Conservation (phyloP, 2,329 filamentous ascomycete species). For the Trichoderma guizhouense region DNA sequence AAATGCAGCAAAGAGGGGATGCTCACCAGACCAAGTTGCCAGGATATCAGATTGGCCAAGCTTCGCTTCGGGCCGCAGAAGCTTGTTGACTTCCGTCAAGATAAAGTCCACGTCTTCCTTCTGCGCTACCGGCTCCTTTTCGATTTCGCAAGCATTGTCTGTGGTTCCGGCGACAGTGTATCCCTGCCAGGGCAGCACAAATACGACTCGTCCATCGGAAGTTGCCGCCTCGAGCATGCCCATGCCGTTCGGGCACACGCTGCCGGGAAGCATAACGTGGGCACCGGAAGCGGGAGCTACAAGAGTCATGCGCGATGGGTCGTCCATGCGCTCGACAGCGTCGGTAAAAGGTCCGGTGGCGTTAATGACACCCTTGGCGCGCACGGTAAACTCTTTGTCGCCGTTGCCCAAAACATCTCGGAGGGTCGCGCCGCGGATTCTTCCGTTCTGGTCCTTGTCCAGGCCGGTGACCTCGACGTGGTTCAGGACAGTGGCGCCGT, state of each 20-base stretch:
- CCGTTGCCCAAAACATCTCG: conserved; percentile 55
- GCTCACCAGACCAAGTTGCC: conserved; percentile 72
- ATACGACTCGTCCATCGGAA: conserved; percentile 82
- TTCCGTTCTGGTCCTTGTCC: conserved; percentile 67
- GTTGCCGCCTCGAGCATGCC: conserved; percentile 78
- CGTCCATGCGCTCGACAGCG: conserved; percentile 76
- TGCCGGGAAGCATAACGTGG: conserved; percentile 78
- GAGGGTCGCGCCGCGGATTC: conserved; percentile 62
- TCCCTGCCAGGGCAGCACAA: conserved; percentile 84
- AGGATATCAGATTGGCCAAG: conserved; percentile 73
- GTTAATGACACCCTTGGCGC: conserved; percentile 78
- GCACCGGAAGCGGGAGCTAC: conserved; percentile 78
- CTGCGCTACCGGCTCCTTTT: conserved; percentile 66
- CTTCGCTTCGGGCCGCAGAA: conserved; percentile 71
- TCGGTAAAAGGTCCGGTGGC: conserved; percentile 81
- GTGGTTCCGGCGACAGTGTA: conserved; percentile 84
- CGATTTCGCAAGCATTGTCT: conserved; percentile 68
- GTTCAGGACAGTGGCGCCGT: conserved; percentile 76
- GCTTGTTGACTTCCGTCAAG: conserved; percentile 71
- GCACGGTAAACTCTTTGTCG: conserved; percentile 63
- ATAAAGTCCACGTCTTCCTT: conserved; percentile 82
- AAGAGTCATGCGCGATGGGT: conserved; percentile 64
- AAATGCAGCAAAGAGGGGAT: background rate
- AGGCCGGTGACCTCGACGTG: conserved; percentile 75
- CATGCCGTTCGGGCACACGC: conserved; percentile 76